Base-by-base conservation (phyloP, 106 monocot genomes). In the Dioscorea zingiberensis region DNA sequence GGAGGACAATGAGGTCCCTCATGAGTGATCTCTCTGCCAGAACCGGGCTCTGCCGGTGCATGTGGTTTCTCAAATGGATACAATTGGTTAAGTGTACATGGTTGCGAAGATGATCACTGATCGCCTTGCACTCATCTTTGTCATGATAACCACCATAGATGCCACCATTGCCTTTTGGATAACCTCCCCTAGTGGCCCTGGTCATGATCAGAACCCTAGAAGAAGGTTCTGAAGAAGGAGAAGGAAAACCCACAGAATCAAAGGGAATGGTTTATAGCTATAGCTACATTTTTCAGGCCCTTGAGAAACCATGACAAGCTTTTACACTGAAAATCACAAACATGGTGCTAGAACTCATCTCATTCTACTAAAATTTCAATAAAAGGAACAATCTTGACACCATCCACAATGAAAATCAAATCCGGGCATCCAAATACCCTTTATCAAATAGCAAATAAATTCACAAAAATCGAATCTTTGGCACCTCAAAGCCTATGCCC, bases 71-170 rank as follows among this genome's bases (percentile, higher is more conserved):
- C 64, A 88, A 48, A 65, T 97, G 92, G 62, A 97, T 86, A 79
- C 92, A 97, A 60, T 97, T 97, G 16, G 97, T 97, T 60, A 97
- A 74, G 65, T 97, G 97, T 21, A 88, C 75, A 66, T 91, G 97
- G 67, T 77, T 77, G 14, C 83, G 78, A 57, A 81, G 74, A 51
- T 92, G 88, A 21, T 85, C 80, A 44, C 72, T 78, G 32, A 70
- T 77, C 44, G 54, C 69, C 3, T 18, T 32, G 21, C 63, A 63
- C 9, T 45, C 45, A 44, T 45, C 44, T 11, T 28, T 61, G 44
- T 49, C 73, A n/a, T 27, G 16, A 51, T 51, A 38, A 38, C 38
- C 51, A 51, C 51, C 19, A 51, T 16, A 51, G 25, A 59, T 28
- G 13, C 30, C 28, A 19, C 53, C 63, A 12, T 64, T 71, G 12